phyloP scores from a whole-genome alignment of 768 basidiomycete genomes.

The Suillus hirtellus region DNA sequence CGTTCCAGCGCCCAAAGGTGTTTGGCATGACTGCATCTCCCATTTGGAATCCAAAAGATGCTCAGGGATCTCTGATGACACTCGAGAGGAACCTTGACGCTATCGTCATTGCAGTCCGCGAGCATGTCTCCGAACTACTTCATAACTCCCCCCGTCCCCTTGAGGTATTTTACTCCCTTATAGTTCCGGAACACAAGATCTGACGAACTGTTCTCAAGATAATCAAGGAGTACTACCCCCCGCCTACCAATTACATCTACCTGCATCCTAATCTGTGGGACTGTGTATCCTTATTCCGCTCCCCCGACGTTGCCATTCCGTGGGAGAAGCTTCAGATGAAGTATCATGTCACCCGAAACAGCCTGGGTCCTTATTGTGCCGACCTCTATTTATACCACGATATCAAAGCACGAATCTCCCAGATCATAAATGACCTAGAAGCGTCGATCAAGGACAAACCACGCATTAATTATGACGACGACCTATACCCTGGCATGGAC shows the following conservation, averaged over 20 bases:
- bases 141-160: constrained; percentile 61
- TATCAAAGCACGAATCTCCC: constrained; percentile 49
- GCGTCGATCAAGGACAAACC: constrained; percentile 20
- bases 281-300: constrained; percentile 43
- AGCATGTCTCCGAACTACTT: constrained; percentile 65
- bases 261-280: constrained; percentile 57
- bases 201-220: constrained; percentile 39
- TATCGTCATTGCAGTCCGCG: constrained; percentile 72
- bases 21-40: constrained; percentile 95
- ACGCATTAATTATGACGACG: constrained; percentile 14
- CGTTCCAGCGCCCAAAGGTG: constrained; percentile 65
- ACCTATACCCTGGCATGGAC: constrained; percentile 24
- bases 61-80: constrained; percentile 56
- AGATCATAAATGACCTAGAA: constrained; percentile 36
- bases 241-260: constrained; percentile 56
- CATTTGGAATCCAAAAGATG: constrained; percentile 76
- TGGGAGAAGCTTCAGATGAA: constrained; percentile 63
- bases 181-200: not conserved
- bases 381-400: constrained; percentile 71
- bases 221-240: constrained; percentile 54
- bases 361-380: constrained; percentile 73
- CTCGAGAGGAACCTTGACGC: constrained; percentile 75
- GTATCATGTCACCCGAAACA: constrained; percentile 58
- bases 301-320: constrained; percentile 44
- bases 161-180: constrained; percentile 48